Conservation (phyloP, 1,139 yeast species). For the Candida sanyaensis region DNA sequence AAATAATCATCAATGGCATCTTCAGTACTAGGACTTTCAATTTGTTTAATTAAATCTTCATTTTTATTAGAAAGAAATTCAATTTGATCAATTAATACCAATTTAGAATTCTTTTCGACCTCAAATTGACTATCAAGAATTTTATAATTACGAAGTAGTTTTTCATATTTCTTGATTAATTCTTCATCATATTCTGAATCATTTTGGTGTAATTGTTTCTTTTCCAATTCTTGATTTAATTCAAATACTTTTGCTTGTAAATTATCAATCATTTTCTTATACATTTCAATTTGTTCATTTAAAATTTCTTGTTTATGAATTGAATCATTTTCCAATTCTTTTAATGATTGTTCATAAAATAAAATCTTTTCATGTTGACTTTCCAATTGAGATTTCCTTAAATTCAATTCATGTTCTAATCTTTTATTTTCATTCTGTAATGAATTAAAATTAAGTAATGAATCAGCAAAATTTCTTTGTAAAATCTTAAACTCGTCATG, state of each 20-base stretch:
- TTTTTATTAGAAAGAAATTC: slow-evolving; percentile 49
- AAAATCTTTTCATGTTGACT: slow-evolving; percentile 21
- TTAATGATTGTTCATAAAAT: slow-evolving; percentile 23
- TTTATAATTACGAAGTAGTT: slow-evolving; percentile 37
- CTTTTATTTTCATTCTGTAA: slow-evolving; percentile 22
- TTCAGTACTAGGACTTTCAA: slow-evolving; percentile 6
- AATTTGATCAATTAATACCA: slow-evolving; percentile 55
- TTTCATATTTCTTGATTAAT: slow-evolving; percentile 27
- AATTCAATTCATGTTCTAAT: slow-evolving; percentile 23
- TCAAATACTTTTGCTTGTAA: slow-evolving; percentile 30
- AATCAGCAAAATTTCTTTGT: slow-evolving; percentile 32
- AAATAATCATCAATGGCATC: slow-evolving; percentile 8
- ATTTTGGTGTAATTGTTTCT: slow-evolving; percentile 5
- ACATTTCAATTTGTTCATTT: slow-evolving; percentile 29
- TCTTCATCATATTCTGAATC: slow-evolving; percentile 3
- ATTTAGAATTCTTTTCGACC: slow-evolving; percentile 52
- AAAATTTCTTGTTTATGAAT: slow-evolving; percentile 29
- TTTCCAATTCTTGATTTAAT: slow-evolving; percentile 25
- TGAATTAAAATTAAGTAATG: slow-evolving; percentile 22
- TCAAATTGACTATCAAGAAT: slow-evolving; percentile 44
- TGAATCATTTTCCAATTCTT: slow-evolving; percentile 22
- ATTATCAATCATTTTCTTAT: slow-evolving; percentile 34
- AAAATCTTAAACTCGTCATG: slow-evolving; percentile 16
- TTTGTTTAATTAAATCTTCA: slow-evolving; percentile 21
- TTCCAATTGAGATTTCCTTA: slow-evolving; percentile 19